Conservation (phyloP, 495 filamentous ascomycete genomes). For the Astrothelium subdiscretum region DNA sequence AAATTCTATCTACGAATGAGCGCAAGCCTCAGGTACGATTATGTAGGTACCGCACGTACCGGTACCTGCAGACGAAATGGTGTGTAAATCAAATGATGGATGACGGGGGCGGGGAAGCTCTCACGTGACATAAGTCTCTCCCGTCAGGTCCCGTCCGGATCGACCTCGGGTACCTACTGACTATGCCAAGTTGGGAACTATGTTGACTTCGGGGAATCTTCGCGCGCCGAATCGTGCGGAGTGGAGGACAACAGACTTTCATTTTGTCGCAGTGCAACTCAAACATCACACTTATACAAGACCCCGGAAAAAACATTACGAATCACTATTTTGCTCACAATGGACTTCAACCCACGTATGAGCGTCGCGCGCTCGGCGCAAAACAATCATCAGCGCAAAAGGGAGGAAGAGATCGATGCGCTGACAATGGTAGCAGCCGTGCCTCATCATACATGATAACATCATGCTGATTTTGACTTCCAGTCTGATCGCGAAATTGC, state of each 20-base stretch:
- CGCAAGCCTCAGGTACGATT: not conserved
- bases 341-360: conserved; percentile 71
- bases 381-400: conserved; percentile 42
- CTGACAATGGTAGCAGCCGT: conserved; percentile 67
- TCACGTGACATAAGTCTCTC: not conserved
- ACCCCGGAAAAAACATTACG: no score
- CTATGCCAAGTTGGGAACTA: not conserved
- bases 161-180: not conserved
- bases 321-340: conserved; percentile 20
- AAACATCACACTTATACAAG: no score
- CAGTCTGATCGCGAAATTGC: conserved; percentile 80
- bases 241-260: not conserved
- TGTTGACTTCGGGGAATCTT: not conserved
- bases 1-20: not conserved
- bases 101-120: not conserved
- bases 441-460: not conserved
- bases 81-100: not conserved
- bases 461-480: not conserved
- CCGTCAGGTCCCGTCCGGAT: not conserved
- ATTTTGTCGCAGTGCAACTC: no score
- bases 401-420: conserved; percentile 71
- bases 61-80: not conserved
- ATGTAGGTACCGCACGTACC: not conserved
- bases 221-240: not conserved
- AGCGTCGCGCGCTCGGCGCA: conserved; percentile 48